phyloP scores from a whole-genome alignment of 2,329 filamentous ascomycete species.

The Trichoderma lentiforme region DNA sequence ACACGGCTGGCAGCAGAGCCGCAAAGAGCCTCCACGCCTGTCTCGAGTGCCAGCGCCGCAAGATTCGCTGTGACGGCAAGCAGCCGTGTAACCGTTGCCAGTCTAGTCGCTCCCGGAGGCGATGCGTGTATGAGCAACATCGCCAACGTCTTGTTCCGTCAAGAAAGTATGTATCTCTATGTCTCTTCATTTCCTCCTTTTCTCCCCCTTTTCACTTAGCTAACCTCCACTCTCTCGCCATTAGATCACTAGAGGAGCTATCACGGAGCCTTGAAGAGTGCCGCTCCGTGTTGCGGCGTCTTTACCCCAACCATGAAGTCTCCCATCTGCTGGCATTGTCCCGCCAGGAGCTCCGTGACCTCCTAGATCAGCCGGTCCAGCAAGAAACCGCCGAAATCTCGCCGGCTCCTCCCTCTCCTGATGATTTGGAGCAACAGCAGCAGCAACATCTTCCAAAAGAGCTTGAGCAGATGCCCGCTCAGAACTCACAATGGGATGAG shows the following conservation, averaged over 20 bases:
- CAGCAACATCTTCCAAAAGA: constrained; percentile 46
- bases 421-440: constrained; percentile 31
- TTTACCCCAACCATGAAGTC: constrained; percentile 58
- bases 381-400: constrained; percentile 40
- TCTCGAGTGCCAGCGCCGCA: constrained; percentile 73
- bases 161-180: constrained; percentile 55
- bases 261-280: constrained; percentile 66
- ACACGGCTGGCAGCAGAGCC: constrained; percentile 41
- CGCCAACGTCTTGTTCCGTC: constrained; percentile 73
- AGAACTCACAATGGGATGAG: constrained; percentile 66
- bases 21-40: constrained; percentile 63
- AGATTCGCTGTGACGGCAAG: constrained; percentile 79
- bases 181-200: not conserved
- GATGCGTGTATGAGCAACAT: constrained; percentile 79
- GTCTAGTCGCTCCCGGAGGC: constrained; percentile 75
- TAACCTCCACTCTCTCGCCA: not conserved
- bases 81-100: constrained; percentile 80
- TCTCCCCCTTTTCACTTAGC: not conserved
- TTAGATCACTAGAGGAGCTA: constrained; percentile 57
- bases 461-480: constrained; percentile 67
- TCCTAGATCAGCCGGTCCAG: constrained; percentile 48
- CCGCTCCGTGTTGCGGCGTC: constrained; percentile 56
- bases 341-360: constrained; percentile 56
- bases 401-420: not conserved
- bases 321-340: constrained; percentile 52